Conservation (phyloP, 371 early-diverging fungal species). For the Vavraia culicis region DNA sequence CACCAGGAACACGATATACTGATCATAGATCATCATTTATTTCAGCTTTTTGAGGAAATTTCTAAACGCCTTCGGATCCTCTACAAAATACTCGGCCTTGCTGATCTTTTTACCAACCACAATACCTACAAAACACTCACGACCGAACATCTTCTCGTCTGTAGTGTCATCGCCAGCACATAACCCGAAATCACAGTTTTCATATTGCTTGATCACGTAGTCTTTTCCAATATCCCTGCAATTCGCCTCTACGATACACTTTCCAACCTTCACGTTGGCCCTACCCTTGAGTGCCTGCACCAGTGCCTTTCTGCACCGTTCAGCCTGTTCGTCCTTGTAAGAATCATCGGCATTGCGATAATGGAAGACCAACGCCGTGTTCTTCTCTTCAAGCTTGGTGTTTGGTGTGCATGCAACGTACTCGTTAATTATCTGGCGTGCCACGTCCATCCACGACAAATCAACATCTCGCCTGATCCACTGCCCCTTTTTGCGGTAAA, state of each 20-base stretch:
- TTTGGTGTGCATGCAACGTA: constrained; percentile 38
- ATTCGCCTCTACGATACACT: constrained; percentile 35
- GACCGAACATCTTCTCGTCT: constrained; percentile 42
- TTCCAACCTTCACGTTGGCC: constrained; percentile 32
- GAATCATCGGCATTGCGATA: constrained; percentile 20
- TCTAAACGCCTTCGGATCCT: constrained; percentile 4
- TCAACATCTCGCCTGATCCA: constrained; percentile 24
- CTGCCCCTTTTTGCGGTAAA: constrained; percentile 22
- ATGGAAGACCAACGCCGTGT: constrained; percentile 39
- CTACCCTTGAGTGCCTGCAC: constrained; percentile 13
- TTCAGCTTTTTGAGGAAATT: neutral
- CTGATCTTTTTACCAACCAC: constrained; percentile 16
- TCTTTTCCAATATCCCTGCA: constrained; percentile 27
- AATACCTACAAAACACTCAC: constrained; percentile 12
- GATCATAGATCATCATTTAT: neutral
- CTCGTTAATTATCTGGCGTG: constrained; percentile 18
- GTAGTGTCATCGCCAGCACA: constrained; percentile 42
- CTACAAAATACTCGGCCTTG: constrained; percentile 2
- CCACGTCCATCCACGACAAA: constrained; percentile 15
- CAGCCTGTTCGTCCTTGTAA: constrained; percentile 10
- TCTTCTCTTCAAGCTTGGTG: constrained; percentile 38
- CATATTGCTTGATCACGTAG: constrained; percentile 15
- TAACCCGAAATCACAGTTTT: constrained; percentile 22
- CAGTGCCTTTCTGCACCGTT: constrained; percentile 23
- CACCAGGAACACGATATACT: neutral